Conservation (phyloP, 441 rosid genomes). For the Adansonia gregorii region DNA sequence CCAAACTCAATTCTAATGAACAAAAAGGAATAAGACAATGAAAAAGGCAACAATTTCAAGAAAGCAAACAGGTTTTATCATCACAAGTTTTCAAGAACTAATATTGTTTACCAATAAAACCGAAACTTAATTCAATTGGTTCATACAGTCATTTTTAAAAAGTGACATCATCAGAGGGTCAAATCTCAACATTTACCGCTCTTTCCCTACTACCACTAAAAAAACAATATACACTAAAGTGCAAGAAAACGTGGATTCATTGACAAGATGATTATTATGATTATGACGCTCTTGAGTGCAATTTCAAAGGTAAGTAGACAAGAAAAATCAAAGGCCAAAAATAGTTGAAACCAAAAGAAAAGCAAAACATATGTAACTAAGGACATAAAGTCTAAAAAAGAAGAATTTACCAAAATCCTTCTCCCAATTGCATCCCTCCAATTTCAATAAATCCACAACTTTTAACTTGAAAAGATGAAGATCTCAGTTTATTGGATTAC, state of each 20-base stretch:
- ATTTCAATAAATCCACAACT: neutral
- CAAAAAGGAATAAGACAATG: too few species aligned
- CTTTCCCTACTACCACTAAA: neutral
- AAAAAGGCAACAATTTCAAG: too few species aligned
- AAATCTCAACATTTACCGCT: too few species aligned
- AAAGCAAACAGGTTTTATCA: neutral
- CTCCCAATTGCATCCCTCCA: neutral
- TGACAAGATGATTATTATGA: conserved; percentile 13
- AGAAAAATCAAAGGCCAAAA: conserved; percentile 25
- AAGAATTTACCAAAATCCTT: neutral
- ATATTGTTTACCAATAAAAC: conserved; percentile 21
- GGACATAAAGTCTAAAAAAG: neutral
- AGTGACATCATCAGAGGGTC: too few species aligned
- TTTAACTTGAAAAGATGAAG: neutral
- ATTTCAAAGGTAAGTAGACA: too few species aligned
- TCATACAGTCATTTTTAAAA: too few species aligned
- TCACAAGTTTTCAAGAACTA: conserved; percentile 28
- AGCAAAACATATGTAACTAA: neutral
- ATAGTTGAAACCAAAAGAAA: neutral
- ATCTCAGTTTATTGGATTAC: conserved; percentile 59
- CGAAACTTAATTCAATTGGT: too few species aligned
- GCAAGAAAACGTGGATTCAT: conserved; percentile 33
- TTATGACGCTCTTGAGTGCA: neutral
- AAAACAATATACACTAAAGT: conserved; percentile 20
- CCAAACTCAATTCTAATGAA: conserved; percentile 3